These are phyloP conservation scores for Camelina laxa DNA, from an alignment of 345 rosid species.

Conservation along the genomic window DNA sequence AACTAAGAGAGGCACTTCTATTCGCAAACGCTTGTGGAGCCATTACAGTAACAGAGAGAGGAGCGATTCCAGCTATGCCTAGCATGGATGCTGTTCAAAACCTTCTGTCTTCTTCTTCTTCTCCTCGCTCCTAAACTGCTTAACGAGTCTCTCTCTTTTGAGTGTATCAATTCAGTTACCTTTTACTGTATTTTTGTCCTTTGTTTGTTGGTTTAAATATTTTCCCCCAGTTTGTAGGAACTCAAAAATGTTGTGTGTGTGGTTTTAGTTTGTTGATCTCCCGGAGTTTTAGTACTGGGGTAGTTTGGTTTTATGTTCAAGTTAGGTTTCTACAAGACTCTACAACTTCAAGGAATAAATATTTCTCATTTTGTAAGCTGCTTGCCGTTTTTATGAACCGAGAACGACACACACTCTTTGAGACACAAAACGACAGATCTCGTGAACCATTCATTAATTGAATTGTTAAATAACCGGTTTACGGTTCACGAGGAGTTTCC, in stretches of 20 bases:
- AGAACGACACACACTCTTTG: slow-evolving; percentile 13
- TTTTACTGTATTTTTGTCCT: slow-evolving; percentile 14
- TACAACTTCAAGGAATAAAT: background rate
- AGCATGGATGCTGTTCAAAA: slow-evolving; percentile 67
- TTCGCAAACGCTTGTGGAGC: slow-evolving; percentile 95
- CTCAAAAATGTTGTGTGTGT: slow-evolving; percentile 39
- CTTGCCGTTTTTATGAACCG: background rate
- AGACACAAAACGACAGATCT: background rate
- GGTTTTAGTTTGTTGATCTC: slow-evolving; percentile 37
- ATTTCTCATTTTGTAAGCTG: background rate
- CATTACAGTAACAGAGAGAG: slow-evolving; percentile 81
- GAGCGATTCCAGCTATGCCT: slow-evolving; percentile 95
- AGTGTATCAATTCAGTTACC: background rate
- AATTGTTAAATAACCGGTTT: slow-evolving; percentile 9
- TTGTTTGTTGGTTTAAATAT: background rate
- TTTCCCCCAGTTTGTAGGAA: slow-evolving; percentile 34
- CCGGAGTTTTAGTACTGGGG: slow-evolving; percentile 37
- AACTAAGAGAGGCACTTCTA: slow-evolving; percentile 68
- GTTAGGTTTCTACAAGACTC: background rate
- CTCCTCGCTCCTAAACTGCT: slow-evolving; percentile 31
- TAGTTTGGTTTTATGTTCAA: background rate
- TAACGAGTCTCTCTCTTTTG: slow-evolving; percentile 4
- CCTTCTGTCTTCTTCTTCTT: slow-evolving; percentile 42
- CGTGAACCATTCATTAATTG: background rate
- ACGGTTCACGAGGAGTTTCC: background rate